Evolutionary conservation across 108 stramenopile species (phyloP).

Genomic region (Cyclotella choctawhatcheeana): DNA sequence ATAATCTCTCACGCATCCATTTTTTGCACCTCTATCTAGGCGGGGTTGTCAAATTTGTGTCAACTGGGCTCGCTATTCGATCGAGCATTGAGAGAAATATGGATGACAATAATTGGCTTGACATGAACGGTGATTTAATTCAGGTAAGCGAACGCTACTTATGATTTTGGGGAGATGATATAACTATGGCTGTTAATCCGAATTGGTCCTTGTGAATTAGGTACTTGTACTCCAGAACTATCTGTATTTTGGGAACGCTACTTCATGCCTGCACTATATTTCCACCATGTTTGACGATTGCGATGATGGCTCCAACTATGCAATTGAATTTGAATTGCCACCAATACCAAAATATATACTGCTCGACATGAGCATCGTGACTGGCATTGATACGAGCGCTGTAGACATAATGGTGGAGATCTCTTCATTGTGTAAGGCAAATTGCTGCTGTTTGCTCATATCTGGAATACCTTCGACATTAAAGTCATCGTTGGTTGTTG

Average conservation of each 20-base stretch:
- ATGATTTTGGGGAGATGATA: no score
- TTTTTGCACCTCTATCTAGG: not conserved
- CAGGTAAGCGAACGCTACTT: no score
- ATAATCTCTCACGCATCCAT: no score
- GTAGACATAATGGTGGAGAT: slow-evolving; percentile 75
- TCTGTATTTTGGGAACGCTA: slow-evolving; percentile 85
- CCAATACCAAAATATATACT: slow-evolving; percentile 71
- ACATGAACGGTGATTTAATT: slow-evolving; percentile 71
- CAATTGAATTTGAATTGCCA: slow-evolving; percentile 25
- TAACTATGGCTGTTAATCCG: no score
- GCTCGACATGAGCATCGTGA: slow-evolving; percentile 70
- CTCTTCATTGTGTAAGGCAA: slow-evolving; percentile 50
- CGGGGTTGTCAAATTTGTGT: slow-evolving; percentile 78
- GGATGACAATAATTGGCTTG: slow-evolving; percentile 63
- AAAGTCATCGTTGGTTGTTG: slow-evolving; percentile 46
- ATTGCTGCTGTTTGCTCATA: slow-evolving; percentile 62
- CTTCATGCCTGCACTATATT: slow-evolving; percentile 68
- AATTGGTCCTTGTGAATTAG: no score
- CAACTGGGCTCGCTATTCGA: slow-evolving; percentile 67
- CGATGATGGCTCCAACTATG: slow-evolving; percentile 23
- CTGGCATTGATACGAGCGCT: slow-evolving; percentile 73
- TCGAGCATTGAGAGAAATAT: slow-evolving; percentile 70
- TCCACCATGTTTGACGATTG: slow-evolving; percentile 77
- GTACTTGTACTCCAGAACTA: slow-evolving; percentile 80
- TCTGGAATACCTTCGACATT: slow-evolving; percentile 53